These are phyloP conservation scores for Hypoxylon crocopeplum DNA, from an alignment of 495 filamentous ascomycete genomes.

Conservation along the genomic window DNA sequence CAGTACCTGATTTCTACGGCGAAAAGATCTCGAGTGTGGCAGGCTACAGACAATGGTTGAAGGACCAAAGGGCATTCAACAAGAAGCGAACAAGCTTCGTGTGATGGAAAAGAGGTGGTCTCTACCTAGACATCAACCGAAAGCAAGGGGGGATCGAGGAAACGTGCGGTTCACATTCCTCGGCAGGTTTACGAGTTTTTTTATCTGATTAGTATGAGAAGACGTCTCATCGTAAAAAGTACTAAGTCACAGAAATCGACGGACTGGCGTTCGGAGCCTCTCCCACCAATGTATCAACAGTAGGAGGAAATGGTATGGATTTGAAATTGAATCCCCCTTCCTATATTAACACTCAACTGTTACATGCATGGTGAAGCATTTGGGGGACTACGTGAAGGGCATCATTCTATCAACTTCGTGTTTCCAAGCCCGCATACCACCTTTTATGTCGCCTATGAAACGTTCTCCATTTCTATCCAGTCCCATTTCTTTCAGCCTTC, in stretches of 20 bases:
- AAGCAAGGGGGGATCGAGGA: background rate
- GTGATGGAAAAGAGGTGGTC: slow-evolving; percentile 23
- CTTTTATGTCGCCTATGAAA: slow-evolving; percentile 77
- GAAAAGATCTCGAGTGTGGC: slow-evolving; percentile 95
- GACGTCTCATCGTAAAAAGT: slow-evolving; percentile 20
- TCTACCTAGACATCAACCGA: too few relatives aligned
- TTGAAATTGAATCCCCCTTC: slow-evolving; percentile 38
- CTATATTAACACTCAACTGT: slow-evolving; percentile 8
- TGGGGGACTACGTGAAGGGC: slow-evolving; percentile 66
- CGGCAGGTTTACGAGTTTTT: slow-evolving; percentile 12
- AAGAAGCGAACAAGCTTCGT: slow-evolving; percentile 77
- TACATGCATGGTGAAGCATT: slow-evolving; percentile 30
- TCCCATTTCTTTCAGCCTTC: slow-evolving; percentile 71
- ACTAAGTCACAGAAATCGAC: slow-evolving; percentile 24
- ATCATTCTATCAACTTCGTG: slow-evolving; percentile 74
- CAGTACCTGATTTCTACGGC: slow-evolving; percentile 74
- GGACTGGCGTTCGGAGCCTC: slow-evolving; percentile 43
- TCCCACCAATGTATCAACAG: slow-evolving; percentile 43
- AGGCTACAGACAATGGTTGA: slow-evolving; percentile 92
- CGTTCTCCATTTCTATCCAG: slow-evolving; percentile 62
- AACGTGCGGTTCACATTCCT: slow-evolving; percentile 1
- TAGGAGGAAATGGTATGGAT: slow-evolving; percentile 29
- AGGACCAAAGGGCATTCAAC: slow-evolving; percentile 97
- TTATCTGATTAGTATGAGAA: slow-evolving; percentile 5
- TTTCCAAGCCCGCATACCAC: slow-evolving; percentile 86